Conservation (phyloP, 2,329 filamentous ascomycete species). For the Atkinsonella texensis region DNA sequence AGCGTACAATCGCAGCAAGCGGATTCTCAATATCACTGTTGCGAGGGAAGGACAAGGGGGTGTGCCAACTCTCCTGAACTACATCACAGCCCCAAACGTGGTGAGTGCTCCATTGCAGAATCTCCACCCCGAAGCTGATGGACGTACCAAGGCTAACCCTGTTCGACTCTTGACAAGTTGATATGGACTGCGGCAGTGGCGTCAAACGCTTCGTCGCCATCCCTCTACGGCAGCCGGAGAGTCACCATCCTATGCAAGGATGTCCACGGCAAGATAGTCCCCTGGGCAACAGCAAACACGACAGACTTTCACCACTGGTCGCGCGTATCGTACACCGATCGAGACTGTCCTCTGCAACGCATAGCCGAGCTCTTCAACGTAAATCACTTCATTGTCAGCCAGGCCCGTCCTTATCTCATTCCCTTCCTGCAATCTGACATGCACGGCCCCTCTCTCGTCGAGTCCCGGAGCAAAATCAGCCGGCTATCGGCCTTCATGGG, state of each 20-base stretch:
- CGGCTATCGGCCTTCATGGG: conserved; percentile 47
- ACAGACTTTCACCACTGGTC: conserved; percentile 57
- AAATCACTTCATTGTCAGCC: conserved; percentile 90
- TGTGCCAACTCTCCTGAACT: conserved; percentile 77
- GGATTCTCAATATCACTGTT: conserved; percentile 85
- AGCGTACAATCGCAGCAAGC: conserved; percentile 73
- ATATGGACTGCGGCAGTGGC: conserved; percentile 72
- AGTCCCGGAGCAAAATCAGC: conserved; percentile 44
- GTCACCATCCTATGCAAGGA: conserved; percentile 66
- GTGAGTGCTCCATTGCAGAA: conserved; percentile 37
- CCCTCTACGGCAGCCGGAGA: conserved; percentile 52
- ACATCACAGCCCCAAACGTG: conserved; percentile 86
- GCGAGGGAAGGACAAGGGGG: conserved; percentile 62
- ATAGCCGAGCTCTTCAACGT: conserved; percentile 81
- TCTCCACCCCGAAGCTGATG: neutral
- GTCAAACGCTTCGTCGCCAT: conserved; percentile 55
- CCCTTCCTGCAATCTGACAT: conserved; percentile 75
- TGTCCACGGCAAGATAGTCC: conserved; percentile 56
- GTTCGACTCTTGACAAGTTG: conserved; percentile 34
- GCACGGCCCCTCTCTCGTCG: conserved; percentile 57
- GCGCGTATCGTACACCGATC: conserved; percentile 51
- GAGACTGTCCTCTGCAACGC: conserved; percentile 52
- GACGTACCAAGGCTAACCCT: neutral
- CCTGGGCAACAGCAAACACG: conserved; percentile 56
- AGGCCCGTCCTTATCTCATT: conserved; percentile 79